These are phyloP conservation scores for Fagus crenata DNA, from an alignment of 306 rosid species.

Conservation along the genomic window DNA sequence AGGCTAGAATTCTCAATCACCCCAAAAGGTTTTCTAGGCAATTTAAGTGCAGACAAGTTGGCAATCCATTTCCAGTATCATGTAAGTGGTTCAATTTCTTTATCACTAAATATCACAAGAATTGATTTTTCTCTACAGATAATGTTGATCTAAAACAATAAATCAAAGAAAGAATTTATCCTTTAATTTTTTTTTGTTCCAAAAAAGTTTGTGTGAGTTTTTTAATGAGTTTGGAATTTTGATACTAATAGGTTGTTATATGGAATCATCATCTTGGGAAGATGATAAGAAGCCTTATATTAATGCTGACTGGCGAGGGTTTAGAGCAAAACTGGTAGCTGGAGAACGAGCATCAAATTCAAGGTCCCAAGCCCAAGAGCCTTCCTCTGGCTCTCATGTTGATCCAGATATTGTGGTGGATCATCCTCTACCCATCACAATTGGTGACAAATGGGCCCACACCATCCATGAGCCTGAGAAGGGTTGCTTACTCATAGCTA, in stretches of 20 bases:
- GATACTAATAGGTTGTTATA: conserved; percentile 42
- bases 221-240: neutral
- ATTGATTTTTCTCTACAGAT: neutral
- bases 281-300: conserved; percentile 37
- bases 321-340: conserved; percentile 81
- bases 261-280: conserved; percentile 38
- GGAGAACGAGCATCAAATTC: conserved; percentile 33
- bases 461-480: conserved; percentile 75
- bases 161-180: too few species aligned
- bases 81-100: conserved; percentile 47
- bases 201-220: too few species aligned
- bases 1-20: conserved; percentile 19
- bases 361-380: conserved; percentile 33
- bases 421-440: conserved; percentile 39
- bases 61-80: conserved; percentile 33
- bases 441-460: conserved; percentile 92
- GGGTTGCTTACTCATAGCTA: conserved; percentile 84
- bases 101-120: neutral
- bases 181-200: too few species aligned
- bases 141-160: neutral
- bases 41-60: conserved; percentile 38
- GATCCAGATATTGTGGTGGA: conserved; percentile 50
- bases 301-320: conserved; percentile 72
- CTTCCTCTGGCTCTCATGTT: conserved; percentile 20
- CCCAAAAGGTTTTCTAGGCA: conserved; percentile 35